These are phyloP conservation scores for Adansonia digitata DNA, from an alignment of 345 rosid species.

Conservation along the genomic window DNA sequence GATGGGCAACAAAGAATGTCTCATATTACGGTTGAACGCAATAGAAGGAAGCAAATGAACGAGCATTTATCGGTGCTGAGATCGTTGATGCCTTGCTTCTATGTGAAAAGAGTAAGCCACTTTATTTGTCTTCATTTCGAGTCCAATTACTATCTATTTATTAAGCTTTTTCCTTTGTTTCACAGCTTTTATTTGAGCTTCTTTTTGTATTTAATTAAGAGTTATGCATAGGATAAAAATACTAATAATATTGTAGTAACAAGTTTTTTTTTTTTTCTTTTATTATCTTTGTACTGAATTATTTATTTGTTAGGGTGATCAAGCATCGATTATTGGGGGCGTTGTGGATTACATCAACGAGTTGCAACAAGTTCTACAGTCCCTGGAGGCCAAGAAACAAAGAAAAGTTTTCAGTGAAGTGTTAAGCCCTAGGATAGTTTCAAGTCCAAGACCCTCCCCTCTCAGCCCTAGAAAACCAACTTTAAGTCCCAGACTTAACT, in stretches of 20 bases:
- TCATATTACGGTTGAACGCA: conserved; percentile 90
- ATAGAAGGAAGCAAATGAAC: conserved; percentile 98
- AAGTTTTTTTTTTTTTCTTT: not conserved
- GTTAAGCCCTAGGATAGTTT: conserved; percentile 61
- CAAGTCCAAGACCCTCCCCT: conserved; percentile 64
- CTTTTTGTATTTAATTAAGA: not conserved
- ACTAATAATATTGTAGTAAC: too few relatives aligned
- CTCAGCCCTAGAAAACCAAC: conserved; percentile 68
- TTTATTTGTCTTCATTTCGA: not conserved
- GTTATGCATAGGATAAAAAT: too few relatives aligned
- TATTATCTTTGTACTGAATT: not conserved
- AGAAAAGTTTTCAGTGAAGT: conserved; percentile 80
- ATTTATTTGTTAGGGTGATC: conserved; percentile 63
- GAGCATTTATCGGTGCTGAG: conserved; percentile 76
- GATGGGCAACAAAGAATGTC: conserved; percentile 69
- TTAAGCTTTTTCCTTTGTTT: too few relatives aligned
- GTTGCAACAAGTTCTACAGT: conserved; percentile 83
- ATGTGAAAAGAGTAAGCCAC: conserved; percentile 82
- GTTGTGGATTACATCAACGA: conserved; percentile 94
- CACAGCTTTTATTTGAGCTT: not conserved
- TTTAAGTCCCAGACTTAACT: conserved; percentile 47
- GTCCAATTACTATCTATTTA: not conserved
- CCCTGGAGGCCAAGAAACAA: conserved; percentile 89
- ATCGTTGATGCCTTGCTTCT: conserved; percentile 95
- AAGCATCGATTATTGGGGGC: conserved; percentile 96